Base-by-base conservation (phyloP, 2,329 filamentous ascomycete species). In the Fusarium sp. region DNA sequence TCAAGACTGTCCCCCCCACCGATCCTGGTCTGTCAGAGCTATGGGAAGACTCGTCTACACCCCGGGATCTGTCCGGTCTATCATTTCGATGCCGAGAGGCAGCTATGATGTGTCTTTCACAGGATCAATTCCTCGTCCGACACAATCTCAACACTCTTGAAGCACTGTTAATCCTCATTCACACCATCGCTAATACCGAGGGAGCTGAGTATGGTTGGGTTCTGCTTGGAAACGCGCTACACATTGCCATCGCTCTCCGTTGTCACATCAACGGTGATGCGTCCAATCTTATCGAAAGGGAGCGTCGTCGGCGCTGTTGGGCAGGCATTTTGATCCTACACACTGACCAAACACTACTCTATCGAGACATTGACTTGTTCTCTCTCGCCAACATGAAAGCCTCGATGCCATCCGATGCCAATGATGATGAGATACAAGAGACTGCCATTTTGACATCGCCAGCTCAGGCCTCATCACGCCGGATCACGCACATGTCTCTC, bases 221-320 rank as follows among this genome's bases (percentile, higher is more conserved):
- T 1, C 40, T 75, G 2, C 72, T 75, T 10, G 73, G 73, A 14
- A 72, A 58, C n/a, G 72, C 72, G 3, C 27, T 70, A 2, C 66
- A 69, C n/a, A 69, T 69, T 16, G 67, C 31, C 5, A 69, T 69
- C 38, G 67, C 67, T 16, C 51, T 69, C 16, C 65, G 70, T 4
- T 75, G 73, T 55, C 61, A 75, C 36, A 36, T 55, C 2, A 27
- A 64, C 33, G 33, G 35, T 2, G 31, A n/a, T n/a, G 49, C 62
- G 0, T 33, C 57, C 2, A 59, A 63, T 20, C 63, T 24, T 12
- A 63, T 74, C n/a, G 58, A 72, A 36, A 55, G 29, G 11, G 69
- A 75, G 38, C 49, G 73, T 5, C 69, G 69, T 4, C 62, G 71
- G 12, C 71, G 73, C 7, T 74, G 73, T 31, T 75, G 73, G 73